Evolutionary conservation across 1,284 basidiomycete genomes (phyloP).

Genomic region (Amylostereum areolatum): DNA sequence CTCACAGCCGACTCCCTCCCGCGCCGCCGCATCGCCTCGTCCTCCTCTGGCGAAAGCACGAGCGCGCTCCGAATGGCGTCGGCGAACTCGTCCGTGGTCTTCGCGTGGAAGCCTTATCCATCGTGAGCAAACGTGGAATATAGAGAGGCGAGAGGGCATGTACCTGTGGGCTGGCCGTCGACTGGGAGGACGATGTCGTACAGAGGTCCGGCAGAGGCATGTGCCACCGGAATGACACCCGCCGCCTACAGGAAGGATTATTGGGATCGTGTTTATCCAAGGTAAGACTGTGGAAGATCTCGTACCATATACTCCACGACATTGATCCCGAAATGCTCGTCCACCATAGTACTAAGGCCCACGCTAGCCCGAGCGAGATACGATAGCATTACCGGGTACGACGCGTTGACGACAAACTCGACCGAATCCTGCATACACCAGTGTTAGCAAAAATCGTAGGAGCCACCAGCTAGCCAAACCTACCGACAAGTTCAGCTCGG

Average conservation of each 20-base stretch:
- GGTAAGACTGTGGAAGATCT: constrained; percentile 9
- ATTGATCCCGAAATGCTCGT: constrained; percentile 99
- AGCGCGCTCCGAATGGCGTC: constrained; percentile 63
- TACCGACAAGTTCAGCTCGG: constrained; percentile 64
- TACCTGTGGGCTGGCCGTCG: constrained; percentile 65
- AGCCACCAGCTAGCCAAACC: constrained; percentile 6
- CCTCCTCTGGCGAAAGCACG: constrained; percentile 47
- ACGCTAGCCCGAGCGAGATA: constrained; percentile 74
- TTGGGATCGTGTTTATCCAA: constrained; percentile 3
- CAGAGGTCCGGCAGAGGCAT: constrained; percentile 90
- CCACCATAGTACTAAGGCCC: constrained; percentile 95
- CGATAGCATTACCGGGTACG: constrained; percentile 65
- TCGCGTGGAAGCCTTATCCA: constrained; percentile 75
- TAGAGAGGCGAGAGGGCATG: constrained; percentile 11
- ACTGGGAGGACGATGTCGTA: constrained; percentile 87
- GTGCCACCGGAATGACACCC: constrained; percentile 87
- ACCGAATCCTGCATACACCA: constrained; percentile 50
- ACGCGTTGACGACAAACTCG: constrained; percentile 80
- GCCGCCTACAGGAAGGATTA: constrained; percentile 59
- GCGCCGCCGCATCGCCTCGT: constrained; percentile 57
- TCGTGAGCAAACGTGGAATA: constrained; percentile 5
- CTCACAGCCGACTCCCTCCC: constrained; percentile 67
- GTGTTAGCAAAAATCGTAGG: neutral
- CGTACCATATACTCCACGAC: constrained; percentile 95
- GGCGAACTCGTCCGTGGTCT: constrained; percentile 64